Evolutionary conservation across 169 alveolate genomes (phyloP).

Genomic region (Eimeria sp.): DNA sequence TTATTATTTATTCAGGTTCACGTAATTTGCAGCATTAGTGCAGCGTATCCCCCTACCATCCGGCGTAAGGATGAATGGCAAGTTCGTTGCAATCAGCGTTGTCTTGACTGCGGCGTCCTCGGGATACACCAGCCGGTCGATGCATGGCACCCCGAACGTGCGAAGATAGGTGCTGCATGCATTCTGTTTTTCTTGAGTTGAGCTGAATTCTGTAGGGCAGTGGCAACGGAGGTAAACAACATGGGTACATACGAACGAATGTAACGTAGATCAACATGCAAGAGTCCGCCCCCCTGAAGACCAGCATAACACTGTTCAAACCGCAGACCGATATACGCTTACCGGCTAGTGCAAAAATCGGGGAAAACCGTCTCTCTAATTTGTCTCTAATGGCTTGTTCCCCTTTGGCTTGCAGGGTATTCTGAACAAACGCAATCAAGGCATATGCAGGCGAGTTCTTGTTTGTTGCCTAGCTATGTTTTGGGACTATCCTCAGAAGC

Average conservation of each 20-base stretch:
- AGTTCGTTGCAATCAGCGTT: conserved; percentile 78
- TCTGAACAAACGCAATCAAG: conserved; percentile 26
- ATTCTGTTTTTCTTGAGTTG: conserved; percentile 59
- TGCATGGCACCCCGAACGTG: conserved; percentile 83
- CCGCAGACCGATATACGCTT: not conserved
- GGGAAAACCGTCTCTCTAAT: conserved; percentile 78
- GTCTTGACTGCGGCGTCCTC: conserved; percentile 83
- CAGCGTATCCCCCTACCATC: conserved; percentile 68
- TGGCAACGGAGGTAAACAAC: not conserved
- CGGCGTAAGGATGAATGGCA: conserved; percentile 77
- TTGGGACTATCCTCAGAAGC: not conserved
- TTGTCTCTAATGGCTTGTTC: conserved; percentile 73
- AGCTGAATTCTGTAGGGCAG: conserved; percentile 71
- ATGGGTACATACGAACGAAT: not conserved
- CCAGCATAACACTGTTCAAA: not conserved
- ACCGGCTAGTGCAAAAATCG: conserved; percentile 82
- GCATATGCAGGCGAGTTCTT: too few species aligned
- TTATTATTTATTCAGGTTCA: not conserved
- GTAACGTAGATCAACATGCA: too few species aligned
- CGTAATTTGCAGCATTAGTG: not conserved
- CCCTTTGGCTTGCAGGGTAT: conserved; percentile 65
- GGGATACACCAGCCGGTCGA: conserved; percentile 81
- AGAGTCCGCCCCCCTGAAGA: too few species aligned
- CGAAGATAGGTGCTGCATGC: conserved; percentile 83
- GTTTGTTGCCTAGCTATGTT: not conserved